These are phyloP conservation scores for Paecilomyces sp. DNA, from an alignment of 2,329 filamentous ascomycete genomes.

Conservation along the genomic window DNA sequence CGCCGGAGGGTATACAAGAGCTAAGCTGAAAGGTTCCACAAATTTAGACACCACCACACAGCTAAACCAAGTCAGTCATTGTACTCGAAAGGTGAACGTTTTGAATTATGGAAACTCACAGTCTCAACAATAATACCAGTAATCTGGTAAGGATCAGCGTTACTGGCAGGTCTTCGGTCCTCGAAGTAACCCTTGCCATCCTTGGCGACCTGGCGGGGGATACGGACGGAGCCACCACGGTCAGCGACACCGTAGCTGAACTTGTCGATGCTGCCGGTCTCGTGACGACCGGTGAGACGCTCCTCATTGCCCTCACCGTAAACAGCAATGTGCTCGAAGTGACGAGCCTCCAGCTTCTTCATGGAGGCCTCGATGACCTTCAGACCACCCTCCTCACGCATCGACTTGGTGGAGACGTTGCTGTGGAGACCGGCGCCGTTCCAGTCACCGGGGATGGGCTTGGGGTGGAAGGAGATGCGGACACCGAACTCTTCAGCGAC, in stretches of 20 bases:
- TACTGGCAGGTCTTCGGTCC: constrained; percentile 73
- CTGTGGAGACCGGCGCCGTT: constrained; percentile 91
- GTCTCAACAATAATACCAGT: constrained; percentile 76
- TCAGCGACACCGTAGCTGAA: constrained; percentile 95
- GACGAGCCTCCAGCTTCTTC: constrained; percentile 73
- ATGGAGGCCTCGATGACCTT: constrained; percentile 84
- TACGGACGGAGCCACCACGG: constrained; percentile 89
- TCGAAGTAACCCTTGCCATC: constrained; percentile 96
- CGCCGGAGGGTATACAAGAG: constrained; percentile 35
- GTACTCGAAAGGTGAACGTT: not conserved
- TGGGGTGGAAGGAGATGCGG: constrained; percentile 91
- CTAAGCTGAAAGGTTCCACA: constrained; percentile 23
- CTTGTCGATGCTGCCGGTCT: constrained; percentile 88
- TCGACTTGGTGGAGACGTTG: constrained; percentile 88
- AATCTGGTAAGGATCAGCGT: constrained; percentile 80
- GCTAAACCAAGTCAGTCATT: constrained; percentile 14
- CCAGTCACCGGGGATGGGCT: constrained; percentile 94
- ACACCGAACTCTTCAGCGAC: constrained; percentile 95
- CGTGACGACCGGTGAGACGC: constrained; percentile 86
- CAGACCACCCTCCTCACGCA: constrained; percentile 88
- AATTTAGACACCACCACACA: constrained; percentile 35
- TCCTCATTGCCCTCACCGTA: constrained; percentile 95
- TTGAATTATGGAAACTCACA: constrained; percentile 21
- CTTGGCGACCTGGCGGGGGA: constrained; percentile 75
- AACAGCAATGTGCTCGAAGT: constrained; percentile 80